Evolutionary conservation across 805 yeast species (phyloP), one percentile per base, ranked within the genome.

Genomic region (Starmera pachycereana): DNA sequence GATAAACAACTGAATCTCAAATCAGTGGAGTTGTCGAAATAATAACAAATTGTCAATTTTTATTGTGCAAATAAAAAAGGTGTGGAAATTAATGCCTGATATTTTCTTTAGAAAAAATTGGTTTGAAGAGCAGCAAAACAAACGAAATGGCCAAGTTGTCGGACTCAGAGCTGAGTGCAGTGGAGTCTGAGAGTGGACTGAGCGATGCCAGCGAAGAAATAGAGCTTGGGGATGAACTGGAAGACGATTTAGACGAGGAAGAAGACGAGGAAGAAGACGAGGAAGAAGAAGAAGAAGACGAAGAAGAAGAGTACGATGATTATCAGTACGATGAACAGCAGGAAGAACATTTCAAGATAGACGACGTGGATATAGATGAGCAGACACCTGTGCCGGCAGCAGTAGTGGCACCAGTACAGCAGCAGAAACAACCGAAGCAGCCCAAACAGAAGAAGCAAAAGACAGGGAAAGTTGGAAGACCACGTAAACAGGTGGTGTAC

Each of bases 11-110:
- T 48, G 33, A 22, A 51, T 34, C 32, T 53, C 50, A 12, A 52
- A 56, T 36, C 47, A 53, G 40, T 57, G 63, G 36, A 57, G 41
- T 30, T 56, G 39, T 39, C 57, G 62, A 14, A 57, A 44, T 28
- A 61, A 47, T 40, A 56, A 59, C 29, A 59, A 31, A 30, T 34
- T 30, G 39, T 37, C 39, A 37, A 37, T 37, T 37, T 37, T 37
- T 22, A 25, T 34, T 31, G 39, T 37, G 39, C 31, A 34, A 37
- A 37, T 18, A 29, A 30, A 29, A 32, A 13, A 16, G 13, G 11
- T 36, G 14, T 32, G 33, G n/a, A 32, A 16, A n/a, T n/a, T n/a
- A n/a, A n/a, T n/a, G n/a, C n/a, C n/a, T n/a, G n/a, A n/a, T n/a
- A n/a, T n/a, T n/a, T n/a, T n/a, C n/a, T n/a, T n/a, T 29, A 29